A percentile compares a stretch with the other conserved stretches of the same genome.
Conservation (phyloP, 1,284 basidiomycete genomes). For the Fistulina hepatica region DNA sequence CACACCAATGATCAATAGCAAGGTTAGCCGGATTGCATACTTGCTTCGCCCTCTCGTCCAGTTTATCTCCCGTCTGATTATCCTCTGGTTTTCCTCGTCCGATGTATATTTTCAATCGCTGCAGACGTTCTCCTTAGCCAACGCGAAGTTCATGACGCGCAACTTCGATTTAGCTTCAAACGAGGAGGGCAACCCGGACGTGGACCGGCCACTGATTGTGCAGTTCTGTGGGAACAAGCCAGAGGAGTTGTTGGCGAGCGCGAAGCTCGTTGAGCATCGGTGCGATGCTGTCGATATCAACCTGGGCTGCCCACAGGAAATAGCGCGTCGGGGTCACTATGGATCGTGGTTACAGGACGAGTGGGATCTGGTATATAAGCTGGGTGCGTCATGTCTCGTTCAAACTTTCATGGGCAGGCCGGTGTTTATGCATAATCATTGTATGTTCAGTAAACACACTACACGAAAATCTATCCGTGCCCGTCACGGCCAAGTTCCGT, state of each 20-base stretch:
- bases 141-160: conserved; percentile 40
- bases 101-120: conserved; percentile 32
- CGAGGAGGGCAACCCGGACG: conserved; percentile 50
- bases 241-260: conserved; percentile 64
- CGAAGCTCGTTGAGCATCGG: conserved; percentile 59
- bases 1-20: conserved; percentile 97
- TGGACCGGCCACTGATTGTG: conserved; percentile 80
- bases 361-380: conserved; percentile 74
- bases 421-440: background rate
- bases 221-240: conserved; percentile 94
- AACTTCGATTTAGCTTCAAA: conserved; percentile 61
- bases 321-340: conserved; percentile 80
- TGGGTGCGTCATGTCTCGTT: conserved; percentile 48
- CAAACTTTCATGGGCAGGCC: background rate
- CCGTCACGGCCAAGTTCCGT: conserved; percentile 94
- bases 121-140: conserved; percentile 48
- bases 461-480: conserved; percentile 75
- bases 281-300: conserved; percentile 95
- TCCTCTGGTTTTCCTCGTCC: no score
- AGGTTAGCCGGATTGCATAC: conserved; percentile 31
- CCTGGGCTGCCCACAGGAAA: conserved; percentile 94
- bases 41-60: background rate
- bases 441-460: conserved; percentile 61
- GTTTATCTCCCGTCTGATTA: background rate
- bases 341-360: conserved; percentile 92